Percentiles rank a stretch among this genome's conserved stretches.
Evolutionary conservation across 495 filamentous ascomycete genomes (phyloP).

Genomic region (Podospora appendiculata): DNA sequence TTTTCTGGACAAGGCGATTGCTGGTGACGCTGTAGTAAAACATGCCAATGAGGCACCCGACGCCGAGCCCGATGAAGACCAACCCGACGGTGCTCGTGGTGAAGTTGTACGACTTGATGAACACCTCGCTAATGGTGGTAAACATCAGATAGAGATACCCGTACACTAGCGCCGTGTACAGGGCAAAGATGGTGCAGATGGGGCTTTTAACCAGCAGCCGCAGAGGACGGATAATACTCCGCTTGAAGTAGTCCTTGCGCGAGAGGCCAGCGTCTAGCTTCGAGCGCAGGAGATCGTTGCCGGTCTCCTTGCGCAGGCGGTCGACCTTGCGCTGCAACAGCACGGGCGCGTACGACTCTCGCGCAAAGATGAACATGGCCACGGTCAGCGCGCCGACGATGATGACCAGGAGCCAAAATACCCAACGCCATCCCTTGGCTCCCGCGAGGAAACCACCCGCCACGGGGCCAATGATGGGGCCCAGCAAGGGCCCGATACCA

Average conservation of each 20-base stretch:
- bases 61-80: constrained; percentile 30
- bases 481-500: constrained; percentile 42
- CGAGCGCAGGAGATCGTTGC: constrained; percentile 36
- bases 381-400: constrained; percentile 20
- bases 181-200: constrained; percentile 55
- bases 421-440: constrained; percentile 55
- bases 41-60: constrained; percentile 28
- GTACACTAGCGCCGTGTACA: constrained; percentile 68
- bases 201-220: constrained; percentile 48
- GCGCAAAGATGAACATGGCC: constrained; percentile 38
- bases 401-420: constrained; percentile 50
- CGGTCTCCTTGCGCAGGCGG: constrained; percentile 40
- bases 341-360: constrained; percentile 55
- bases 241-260: constrained; percentile 23
- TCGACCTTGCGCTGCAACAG: constrained; percentile 48
- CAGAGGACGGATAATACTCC: constrained; percentile 40
- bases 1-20: constrained; percentile 7
- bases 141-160: constrained; percentile 71
- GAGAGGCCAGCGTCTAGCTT: constrained; percentile 44
- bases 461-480: constrained; percentile 46
- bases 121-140: constrained; percentile 55
- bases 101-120: constrained; percentile 41
- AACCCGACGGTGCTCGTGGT: constrained; percentile 26
- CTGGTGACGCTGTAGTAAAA: constrained; percentile 22
- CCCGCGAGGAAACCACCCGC: constrained; percentile 45